phyloP scores from a whole-genome alignment of 2,329 filamentous ascomycete species.

The Oidium heveae region DNA sequence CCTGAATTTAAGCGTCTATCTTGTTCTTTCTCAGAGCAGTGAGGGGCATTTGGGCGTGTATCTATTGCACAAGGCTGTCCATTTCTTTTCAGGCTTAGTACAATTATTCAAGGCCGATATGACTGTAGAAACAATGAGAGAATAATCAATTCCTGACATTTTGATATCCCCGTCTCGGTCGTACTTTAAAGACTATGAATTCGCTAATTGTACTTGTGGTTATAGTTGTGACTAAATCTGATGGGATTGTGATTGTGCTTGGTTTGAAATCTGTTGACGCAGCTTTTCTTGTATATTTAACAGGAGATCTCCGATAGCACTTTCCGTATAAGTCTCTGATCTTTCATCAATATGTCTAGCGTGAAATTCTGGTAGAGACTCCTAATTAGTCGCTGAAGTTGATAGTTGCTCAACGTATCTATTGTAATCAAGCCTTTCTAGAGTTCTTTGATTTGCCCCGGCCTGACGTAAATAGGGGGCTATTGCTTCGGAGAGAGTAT shows the following conservation, averaged over 20 bases:
- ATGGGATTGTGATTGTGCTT: background rate
- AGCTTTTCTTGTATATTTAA: constrained; percentile 2
- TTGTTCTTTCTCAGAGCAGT: background rate
- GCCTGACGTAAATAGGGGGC: background rate
- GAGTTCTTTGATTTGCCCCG: background rate
- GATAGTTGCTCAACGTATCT: background rate
- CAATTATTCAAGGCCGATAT: background rate
- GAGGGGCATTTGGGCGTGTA: background rate
- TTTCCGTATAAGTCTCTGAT: background rate
- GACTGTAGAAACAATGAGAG: background rate
- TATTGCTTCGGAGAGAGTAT: background rate
- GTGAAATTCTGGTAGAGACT: background rate
- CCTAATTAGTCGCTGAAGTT: background rate
- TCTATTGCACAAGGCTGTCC: background rate
- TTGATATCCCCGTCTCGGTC: background rate
- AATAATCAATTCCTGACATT: background rate
- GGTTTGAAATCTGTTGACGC: background rate
- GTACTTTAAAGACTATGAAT: background rate
- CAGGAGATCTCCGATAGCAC: background rate
- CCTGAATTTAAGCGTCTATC: background rate
- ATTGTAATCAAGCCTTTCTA: background rate
- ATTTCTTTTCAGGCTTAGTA: background rate
- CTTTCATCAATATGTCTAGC: background rate
- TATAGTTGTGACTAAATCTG: background rate
- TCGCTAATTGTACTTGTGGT: background rate